phyloP scores from a whole-genome alignment of 139 green algal genomes.

The Picochlorum costavermella region DNA sequence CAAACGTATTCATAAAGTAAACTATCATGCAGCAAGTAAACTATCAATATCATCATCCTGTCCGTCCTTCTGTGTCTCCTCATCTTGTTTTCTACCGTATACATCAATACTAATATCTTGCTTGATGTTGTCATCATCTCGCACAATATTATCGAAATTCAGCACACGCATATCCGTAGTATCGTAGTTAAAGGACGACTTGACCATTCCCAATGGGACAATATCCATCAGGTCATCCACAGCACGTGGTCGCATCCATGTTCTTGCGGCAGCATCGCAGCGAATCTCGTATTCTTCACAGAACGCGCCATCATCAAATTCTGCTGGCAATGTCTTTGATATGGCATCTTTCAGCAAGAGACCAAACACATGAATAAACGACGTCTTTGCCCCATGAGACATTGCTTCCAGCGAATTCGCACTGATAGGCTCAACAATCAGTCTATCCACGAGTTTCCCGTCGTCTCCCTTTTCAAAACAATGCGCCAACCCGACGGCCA shows the following conservation, averaged over 20 bases:
- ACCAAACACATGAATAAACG: slow-evolving; percentile 61
- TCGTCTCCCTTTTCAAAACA: slow-evolving; percentile 75
- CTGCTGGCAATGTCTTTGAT: slow-evolving; percentile 42
- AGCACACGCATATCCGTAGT: slow-evolving; percentile 78
- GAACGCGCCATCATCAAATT: slow-evolving; percentile 53
- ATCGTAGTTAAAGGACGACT: slow-evolving; percentile 75
- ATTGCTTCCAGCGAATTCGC: slow-evolving; percentile 78
- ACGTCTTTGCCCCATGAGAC: slow-evolving; percentile 69
- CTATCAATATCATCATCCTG: not conserved
- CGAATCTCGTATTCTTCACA: slow-evolving; percentile 72
- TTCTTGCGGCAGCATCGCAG: slow-evolving; percentile 61
- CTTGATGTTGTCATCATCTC: slow-evolving; percentile 89
- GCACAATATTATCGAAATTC: slow-evolving; percentile 80
- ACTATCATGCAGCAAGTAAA: too few relatives aligned
- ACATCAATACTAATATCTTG: slow-evolving; percentile 92
- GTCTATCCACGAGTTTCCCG: slow-evolving; percentile 55
- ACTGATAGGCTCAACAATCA: slow-evolving; percentile 75
- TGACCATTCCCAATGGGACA: slow-evolving; percentile 64
- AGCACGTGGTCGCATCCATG: slow-evolving; percentile 74
- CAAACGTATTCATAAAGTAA: not conserved
- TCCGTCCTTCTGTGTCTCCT: slow-evolving; percentile 8
- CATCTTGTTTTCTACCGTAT: slow-evolving; percentile 57
- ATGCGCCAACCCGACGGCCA: slow-evolving; percentile 61
- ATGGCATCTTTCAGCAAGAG: slow-evolving; percentile 50
- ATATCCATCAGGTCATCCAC: slow-evolving; percentile 83